Evolutionary conservation across 495 filamentous ascomycete species (phyloP).

Genomic region (Monascus purpureus): DNA sequence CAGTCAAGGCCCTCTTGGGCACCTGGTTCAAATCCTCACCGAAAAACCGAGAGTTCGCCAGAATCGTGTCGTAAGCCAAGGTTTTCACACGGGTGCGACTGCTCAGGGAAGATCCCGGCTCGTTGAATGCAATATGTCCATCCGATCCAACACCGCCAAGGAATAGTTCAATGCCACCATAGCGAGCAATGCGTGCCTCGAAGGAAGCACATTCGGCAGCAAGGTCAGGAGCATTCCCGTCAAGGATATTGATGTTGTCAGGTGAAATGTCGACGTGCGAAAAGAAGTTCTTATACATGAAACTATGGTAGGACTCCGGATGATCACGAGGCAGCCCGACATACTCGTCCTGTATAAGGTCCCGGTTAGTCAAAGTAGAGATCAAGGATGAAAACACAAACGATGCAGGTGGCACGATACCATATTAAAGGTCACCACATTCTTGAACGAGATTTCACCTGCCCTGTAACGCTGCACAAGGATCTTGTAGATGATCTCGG

Average conservation of each 20-base stretch:
- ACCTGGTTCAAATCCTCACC: slow-evolving; percentile 56
- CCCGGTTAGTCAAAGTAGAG: neutral
- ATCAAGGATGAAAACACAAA: slow-evolving; percentile 1
- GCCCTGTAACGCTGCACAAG: slow-evolving; percentile 63
- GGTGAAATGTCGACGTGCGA: slow-evolving; percentile 73
- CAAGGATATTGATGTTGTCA: slow-evolving; percentile 71
- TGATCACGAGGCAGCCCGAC: slow-evolving; percentile 70
- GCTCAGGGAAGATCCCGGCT: slow-evolving; percentile 67
- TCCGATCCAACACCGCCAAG: slow-evolving; percentile 75
- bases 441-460: slow-evolving; percentile 68
- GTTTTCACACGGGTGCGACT: slow-evolving; percentile 78
- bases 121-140: slow-evolving; percentile 83
- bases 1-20: slow-evolving; percentile 71
- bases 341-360: slow-evolving; percentile 58
- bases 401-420: too few relatives aligned
- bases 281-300: slow-evolving; percentile 89
- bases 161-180: slow-evolving; percentile 74
- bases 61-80: slow-evolving; percentile 71
- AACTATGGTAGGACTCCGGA: slow-evolving; percentile 73
- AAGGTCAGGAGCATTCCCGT: slow-evolving; percentile 64
- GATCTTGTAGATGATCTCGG: slow-evolving; percentile 62
- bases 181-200: slow-evolving; percentile 61
- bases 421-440: slow-evolving; percentile 91
- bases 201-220: slow-evolving; percentile 66
- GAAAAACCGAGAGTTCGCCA: slow-evolving; percentile 79